Evolutionary conservation across 2,329 filamentous ascomycete species (phyloP).

Genomic region (Exophiala sp.): DNA sequence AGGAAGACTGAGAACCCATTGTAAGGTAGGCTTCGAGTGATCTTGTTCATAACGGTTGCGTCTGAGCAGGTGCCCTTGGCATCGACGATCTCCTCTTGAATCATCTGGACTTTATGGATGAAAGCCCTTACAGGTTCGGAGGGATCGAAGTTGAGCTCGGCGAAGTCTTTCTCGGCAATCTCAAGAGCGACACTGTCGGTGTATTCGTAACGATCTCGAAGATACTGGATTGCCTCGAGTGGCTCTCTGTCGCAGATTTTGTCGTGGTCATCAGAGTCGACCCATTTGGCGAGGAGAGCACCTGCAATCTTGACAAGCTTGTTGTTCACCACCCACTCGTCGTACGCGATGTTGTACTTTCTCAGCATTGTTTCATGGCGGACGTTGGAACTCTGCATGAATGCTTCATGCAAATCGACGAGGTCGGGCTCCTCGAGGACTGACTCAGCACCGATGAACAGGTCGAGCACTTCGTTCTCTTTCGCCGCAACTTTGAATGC

Average conservation of each 20-base stretch:
- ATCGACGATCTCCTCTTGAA: not conserved
- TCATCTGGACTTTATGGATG: not conserved
- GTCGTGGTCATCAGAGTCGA: not conserved
- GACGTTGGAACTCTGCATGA: too few species aligned
- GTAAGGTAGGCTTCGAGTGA: not conserved
- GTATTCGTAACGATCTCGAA: too few species aligned
- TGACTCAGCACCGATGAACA: not conserved
- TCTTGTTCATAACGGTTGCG: not conserved
- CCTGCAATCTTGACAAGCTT: not conserved
- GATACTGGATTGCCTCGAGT: too few species aligned
- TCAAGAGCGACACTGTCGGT: not conserved
- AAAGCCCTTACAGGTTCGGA: not conserved
- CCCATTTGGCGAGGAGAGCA: not conserved
- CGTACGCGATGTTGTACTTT: not conserved
- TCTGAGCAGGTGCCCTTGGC: not conserved
- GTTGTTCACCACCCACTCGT: not conserved
- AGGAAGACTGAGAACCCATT: not conserved
- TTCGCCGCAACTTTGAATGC: not conserved
- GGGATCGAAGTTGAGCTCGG: not conserved
- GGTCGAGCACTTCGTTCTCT: not conserved
- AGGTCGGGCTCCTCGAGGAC: not conserved
- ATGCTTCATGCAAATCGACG: not conserved
- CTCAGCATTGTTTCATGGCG: not conserved
- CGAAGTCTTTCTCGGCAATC: not conserved
- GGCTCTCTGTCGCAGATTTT: too few species aligned